Conservation (phyloP, 306 rosid species). For the Sophora flavescens region DNA sequence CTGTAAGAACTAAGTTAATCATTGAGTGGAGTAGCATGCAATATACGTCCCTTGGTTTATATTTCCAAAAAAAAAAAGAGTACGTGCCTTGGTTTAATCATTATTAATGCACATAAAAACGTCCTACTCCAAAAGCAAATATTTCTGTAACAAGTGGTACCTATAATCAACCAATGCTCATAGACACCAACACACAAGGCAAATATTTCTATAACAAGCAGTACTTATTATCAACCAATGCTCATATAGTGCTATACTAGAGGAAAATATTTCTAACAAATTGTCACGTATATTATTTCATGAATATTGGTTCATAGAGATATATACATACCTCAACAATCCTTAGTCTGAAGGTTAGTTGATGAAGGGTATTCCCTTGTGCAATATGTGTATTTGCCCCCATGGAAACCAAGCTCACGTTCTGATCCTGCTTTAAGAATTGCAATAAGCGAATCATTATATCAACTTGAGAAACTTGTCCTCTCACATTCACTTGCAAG, state of each 20-base stretch:
- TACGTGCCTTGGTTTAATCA: not conserved
- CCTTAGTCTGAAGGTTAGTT: slow-evolving; percentile 65
- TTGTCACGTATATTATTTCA: not conserved
- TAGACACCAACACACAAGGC: not conserved
- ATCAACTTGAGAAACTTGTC: slow-evolving; percentile 58
- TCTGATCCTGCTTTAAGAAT: slow-evolving; percentile 62
- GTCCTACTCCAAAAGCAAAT: not conserved
- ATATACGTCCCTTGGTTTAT: not conserved
- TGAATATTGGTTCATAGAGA: slow-evolving; percentile 7
- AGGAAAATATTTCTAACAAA: not conserved
- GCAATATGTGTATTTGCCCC: slow-evolving; percentile 60
- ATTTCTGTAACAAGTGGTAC: not conserved
- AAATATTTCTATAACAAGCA: not conserved
- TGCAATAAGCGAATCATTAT: slow-evolving; percentile 65
- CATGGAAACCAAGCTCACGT: slow-evolving; percentile 69
- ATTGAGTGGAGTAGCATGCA: not conserved
- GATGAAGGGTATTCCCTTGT: slow-evolving; percentile 51
- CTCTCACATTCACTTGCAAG: slow-evolving; percentile 66
- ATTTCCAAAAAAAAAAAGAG: not conserved
- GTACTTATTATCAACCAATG: not conserved
- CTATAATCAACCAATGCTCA: too few relatives aligned
- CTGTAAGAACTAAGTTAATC: not conserved
- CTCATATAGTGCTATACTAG: not conserved
- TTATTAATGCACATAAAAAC: not conserved
- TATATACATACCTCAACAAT: slow-evolving; percentile 71